Base-by-base conservation (phyloP, 345 rosid genomes). In the Orychophragmus violaceus region DNA sequence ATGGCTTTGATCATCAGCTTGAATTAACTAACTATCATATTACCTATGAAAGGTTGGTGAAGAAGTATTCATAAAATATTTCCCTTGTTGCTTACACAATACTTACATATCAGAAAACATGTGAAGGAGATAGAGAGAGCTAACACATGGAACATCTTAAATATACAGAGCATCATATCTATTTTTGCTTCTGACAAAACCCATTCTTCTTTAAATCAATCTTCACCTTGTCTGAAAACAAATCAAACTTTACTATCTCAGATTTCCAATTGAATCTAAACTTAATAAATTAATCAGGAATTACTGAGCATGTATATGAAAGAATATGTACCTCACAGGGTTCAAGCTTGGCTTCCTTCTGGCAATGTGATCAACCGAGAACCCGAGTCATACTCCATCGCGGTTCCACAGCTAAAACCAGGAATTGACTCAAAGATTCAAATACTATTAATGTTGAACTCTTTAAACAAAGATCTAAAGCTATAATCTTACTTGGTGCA, bases 341-440 rank as follows among this genome's bases (percentile, higher is more conserved):
- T 50, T 85, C 78, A 85, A 80, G 91, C 91, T 74, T 85, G 75
- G 69, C 84, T 82, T 82, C 87, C 92, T 79, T 87, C 94, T 5
- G 96, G 96, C 80, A 93, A 68, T 22, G 96, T 88, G 61, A 93
- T 93, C 85, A 88, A 70, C 21, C 96, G 68, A 3, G 89, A 74
- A n/a, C 75, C 78, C 0, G 81, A 45, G 73, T 90, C 87, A 50
- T 69, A 88, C 46, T 77, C 79, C 86, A 87, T 30, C 0, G 54
- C 69, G 25, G 98, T 93, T 74, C 68, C 86, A 48, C 98, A 93
- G 69, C 97, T 93, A 81, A 46, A 71, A 41, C 55, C 66, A 3
- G 10, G 30, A 48, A 62, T 46, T 53, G 11, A 36, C n/a, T 28
- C 6, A 57, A 64, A 21, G 9, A 64, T 21, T 28, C 22, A 64